Evolutionary conservation across 1,284 basidiomycete species (phyloP).

Genomic region (Puccinia brachypodii): DNA sequence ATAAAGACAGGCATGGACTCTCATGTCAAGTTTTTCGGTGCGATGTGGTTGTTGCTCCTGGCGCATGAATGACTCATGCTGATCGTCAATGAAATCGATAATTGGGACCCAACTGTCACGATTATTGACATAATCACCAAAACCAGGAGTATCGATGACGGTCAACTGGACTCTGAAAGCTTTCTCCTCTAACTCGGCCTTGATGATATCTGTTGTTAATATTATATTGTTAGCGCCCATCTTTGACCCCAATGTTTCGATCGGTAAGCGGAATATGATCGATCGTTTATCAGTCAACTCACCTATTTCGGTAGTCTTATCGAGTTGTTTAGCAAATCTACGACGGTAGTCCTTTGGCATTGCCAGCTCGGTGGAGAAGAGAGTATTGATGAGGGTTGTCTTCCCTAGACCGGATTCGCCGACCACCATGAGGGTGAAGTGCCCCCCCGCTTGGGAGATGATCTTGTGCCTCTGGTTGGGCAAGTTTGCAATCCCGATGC

Average conservation of each 20-base stretch:
- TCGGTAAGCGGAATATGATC: background rate
- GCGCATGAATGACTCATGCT: conserved; percentile 99
- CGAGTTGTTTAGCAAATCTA: conserved; percentile 92
- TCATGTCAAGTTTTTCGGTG: conserved; percentile 85
- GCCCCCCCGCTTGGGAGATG: conserved; percentile 91
- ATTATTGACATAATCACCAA: conserved; percentile 99
- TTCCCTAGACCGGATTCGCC: conserved; percentile 90
- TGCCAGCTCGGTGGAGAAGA: conserved; percentile 96
- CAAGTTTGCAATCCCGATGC: conserved; percentile 73
- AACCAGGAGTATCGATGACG: conserved; percentile 97
- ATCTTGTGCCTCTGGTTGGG: conserved; percentile 66
- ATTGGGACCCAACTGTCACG: conserved; percentile 97
- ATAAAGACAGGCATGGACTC: conserved; percentile 96
- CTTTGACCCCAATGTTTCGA: background rate
- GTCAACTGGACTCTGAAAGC: conserved; percentile 99
- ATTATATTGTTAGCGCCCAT: background rate
- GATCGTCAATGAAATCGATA: conserved; percentile 99
- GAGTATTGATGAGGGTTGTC: conserved; percentile 95
- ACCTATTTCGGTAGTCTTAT: conserved; percentile 86
- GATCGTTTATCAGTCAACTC: background rate
- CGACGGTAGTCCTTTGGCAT: conserved; percentile 84
- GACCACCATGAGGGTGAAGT: conserved; percentile 99
- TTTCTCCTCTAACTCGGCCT: conserved; percentile 88
- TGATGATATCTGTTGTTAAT: conserved; percentile 57
- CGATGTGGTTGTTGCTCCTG: conserved; percentile 98